Conservation (phyloP, 2,329 filamentous ascomycete species). For the Emydomyces testavorans region DNA sequence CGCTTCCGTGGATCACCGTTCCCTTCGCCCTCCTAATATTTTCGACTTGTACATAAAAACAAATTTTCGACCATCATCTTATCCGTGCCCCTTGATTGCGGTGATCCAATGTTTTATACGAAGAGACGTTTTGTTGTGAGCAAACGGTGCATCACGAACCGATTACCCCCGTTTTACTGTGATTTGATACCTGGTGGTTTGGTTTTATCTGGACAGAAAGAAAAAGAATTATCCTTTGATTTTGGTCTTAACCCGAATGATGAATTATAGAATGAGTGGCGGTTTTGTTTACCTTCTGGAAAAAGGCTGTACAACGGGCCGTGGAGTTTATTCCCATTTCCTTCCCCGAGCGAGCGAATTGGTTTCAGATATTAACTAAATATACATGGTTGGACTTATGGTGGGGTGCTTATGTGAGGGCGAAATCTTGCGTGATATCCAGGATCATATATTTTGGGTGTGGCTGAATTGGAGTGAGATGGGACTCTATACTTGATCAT, state of each 20-base stretch:
- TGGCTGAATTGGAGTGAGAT: constrained; percentile 13
- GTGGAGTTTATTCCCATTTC: constrained; percentile 13
- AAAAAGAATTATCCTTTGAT: constrained; percentile 1
- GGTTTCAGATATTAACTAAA: constrained; percentile 8
- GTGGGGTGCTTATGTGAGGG: constrained; percentile 11
- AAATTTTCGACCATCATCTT: neutral
- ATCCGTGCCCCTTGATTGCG: neutral
- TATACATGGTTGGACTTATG: constrained; percentile 12
- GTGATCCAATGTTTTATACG: constrained; percentile 12
- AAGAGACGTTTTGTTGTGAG: constrained; percentile 12
- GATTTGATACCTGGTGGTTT: constrained; percentile 11
- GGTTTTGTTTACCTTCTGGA: constrained; percentile 10
- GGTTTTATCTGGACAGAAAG: constrained; percentile 9
- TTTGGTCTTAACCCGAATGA: constrained; percentile 11
- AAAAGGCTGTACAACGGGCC: constrained; percentile 10
- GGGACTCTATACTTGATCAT: constrained; percentile 5
- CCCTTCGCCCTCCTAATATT: constrained; percentile 5
- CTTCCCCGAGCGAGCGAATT: constrained; percentile 6
- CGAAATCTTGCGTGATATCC: constrained; percentile 15
- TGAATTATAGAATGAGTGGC: constrained; percentile 17
- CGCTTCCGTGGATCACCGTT: constrained; percentile 12
- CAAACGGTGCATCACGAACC: constrained; percentile 10
- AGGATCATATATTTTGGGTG: constrained; percentile 14
- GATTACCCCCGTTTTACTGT: constrained; percentile 4
- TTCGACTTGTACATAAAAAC: constrained; percentile 11